Evolutionary conservation across 345 rosid species (phyloP).

Genomic region (Brassica incana): DNA sequence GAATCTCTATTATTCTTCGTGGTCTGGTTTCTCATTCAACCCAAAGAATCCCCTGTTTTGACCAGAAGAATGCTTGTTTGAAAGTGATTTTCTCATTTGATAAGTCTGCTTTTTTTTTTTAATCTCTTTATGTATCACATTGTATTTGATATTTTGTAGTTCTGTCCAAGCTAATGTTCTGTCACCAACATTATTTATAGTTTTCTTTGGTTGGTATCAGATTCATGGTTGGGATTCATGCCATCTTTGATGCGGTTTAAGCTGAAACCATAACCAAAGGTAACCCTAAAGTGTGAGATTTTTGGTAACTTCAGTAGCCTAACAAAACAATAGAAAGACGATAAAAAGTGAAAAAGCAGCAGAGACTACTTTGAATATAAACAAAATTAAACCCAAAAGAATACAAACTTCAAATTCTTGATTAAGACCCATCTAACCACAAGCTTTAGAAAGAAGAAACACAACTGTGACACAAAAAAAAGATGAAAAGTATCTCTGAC

Average conservation of each 20-base stretch:
- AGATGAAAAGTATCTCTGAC: conserved; percentile 8
- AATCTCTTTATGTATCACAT: no score
- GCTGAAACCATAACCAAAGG: not conserved
- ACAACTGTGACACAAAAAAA: conserved; percentile 14
- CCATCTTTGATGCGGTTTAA: not conserved
- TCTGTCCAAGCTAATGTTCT: not conserved
- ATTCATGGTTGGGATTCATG: not conserved
- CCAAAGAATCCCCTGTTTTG: no score
- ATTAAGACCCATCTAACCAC: not conserved
- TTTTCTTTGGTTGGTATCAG: conserved; percentile 7
- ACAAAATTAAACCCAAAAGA: not conserved
- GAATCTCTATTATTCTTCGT: no score
- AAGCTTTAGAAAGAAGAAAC: not conserved
- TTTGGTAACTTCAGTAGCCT: not conserved
- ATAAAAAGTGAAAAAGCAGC: not conserved
- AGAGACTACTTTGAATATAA: not conserved
- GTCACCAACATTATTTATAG: not conserved
- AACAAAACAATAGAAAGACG: not conserved
- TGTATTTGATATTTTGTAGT: no score
- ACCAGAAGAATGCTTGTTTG: no score
- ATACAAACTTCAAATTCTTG: conserved; percentile 14
- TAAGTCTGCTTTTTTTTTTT: no score
- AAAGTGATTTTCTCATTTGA: no score
- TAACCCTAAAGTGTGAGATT: not conserved
- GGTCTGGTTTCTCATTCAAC: no score